Evolutionary conservation across 345 rosid species (phyloP).

Genomic region (Eutrema heterophyllum): DNA sequence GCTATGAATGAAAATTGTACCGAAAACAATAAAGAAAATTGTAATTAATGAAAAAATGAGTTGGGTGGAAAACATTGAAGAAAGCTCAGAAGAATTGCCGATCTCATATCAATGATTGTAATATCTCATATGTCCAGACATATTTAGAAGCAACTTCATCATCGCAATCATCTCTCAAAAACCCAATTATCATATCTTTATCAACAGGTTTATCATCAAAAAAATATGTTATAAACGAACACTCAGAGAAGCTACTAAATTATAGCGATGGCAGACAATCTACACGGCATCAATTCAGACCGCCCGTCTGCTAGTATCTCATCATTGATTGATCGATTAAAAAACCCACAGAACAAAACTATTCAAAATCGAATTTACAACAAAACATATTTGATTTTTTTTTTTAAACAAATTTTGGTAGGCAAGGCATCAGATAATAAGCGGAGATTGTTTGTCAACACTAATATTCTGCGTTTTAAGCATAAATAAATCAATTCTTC

Average conservation of each 20-base stretch:
- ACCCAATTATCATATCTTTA: fast-evolving
- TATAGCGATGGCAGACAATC: constrained; percentile 32
- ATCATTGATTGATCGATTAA: background rate
- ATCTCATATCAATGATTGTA: constrained; percentile 15
- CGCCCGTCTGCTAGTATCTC: constrained; percentile 39
- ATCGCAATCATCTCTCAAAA: background rate
- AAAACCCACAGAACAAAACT: background rate
- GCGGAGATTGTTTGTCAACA: constrained; percentile 34
- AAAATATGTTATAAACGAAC: background rate
- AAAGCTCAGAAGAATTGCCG: constrained; percentile 24
- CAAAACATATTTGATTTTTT: no score
- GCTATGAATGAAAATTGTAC: no score
- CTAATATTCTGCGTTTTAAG: constrained; percentile 26
- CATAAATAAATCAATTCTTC: constrained; percentile 31
- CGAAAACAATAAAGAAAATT: no score
- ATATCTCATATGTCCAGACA: constrained; percentile 38
- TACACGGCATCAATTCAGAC: constrained; percentile 41
- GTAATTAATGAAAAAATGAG: background rate
- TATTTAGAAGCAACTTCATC: constrained; percentile 23
- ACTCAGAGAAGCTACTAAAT: constrained; percentile 26
- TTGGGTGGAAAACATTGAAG: background rate
- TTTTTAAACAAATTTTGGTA: background rate
- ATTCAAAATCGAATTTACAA: background rate
- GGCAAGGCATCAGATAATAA: constrained; percentile 38
- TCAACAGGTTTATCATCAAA: no score